Evolutionary conservation across 305 asterid species (phyloP), one percentile per base, ranked within the genome.

Genomic region (Rubia occidens): DNA sequence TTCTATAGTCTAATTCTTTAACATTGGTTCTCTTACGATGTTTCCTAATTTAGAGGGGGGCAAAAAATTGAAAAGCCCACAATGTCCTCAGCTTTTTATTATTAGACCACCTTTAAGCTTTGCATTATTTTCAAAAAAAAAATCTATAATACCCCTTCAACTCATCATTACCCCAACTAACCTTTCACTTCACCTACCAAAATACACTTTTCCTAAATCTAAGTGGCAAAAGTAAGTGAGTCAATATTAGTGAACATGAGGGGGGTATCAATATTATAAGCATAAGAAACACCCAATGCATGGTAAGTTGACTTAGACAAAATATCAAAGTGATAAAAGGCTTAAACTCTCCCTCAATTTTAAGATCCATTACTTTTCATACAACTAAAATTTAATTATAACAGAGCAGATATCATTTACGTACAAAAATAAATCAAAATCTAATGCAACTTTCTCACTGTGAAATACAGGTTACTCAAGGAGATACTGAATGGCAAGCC

Each of bases 391-490:
- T 37, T 35, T 37, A 20, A n/a, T 17, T 1, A 15, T 3, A 18
- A 35, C 7, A 59, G 7, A 18, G 45, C 15, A 15, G 35, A 32
- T 29, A 70, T 32, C 20, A 64, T 63, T 58, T 21, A 58, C 9
- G 15, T n/a, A 58, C 2, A 55, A 18, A 55, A 55, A 55, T 18
- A 47, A 66, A 53, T 29, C 44, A 24, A 47, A 24, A 45, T 11
- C 0, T 29, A 20, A 51, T 67, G 15, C 35, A 64, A 67, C 53
- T 37, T 49, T 56, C 72, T 51, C 21, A 35, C 54, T 14, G 24
- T 58, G 32, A 55, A 65, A 66, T 8, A 68, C 64, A 66, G 21
- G 35, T 60, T 66, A 6, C n/a, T 61, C 3, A 40, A n/a, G 62
- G 3, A 55, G 65, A 66, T 11, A 66, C 39, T 6, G 24, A 21